A percentile compares a stretch with the other conserved stretches of the same genome.
phyloP scores from a whole-genome alignment of 768 basidiomycete genomes.

The Auriscalpium vulgare region DNA sequence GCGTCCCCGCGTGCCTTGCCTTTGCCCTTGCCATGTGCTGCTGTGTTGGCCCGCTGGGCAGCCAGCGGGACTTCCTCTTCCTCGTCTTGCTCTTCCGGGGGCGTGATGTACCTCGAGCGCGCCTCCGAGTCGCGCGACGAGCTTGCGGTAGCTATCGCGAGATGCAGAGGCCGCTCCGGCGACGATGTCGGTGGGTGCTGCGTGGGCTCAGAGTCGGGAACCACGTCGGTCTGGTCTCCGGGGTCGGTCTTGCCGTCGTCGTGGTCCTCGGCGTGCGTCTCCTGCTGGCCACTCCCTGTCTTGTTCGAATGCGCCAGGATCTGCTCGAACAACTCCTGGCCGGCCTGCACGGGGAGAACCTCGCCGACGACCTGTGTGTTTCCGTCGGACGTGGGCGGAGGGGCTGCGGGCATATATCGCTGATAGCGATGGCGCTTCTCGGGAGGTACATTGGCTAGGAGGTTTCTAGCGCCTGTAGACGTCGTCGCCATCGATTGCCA shows the following conservation, averaged over 20 bases:
- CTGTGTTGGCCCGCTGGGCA: constrained; percentile 10
- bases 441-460: constrained; percentile 28
- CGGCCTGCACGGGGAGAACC: too few relatives aligned
- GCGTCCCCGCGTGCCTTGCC: too few relatives aligned
- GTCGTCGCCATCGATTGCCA: constrained; percentile 4
- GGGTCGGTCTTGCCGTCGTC: not conserved
- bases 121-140: not conserved
- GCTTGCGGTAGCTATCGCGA: not conserved
- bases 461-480: constrained; percentile 21
- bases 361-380: constrained; percentile 17
- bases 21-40: not conserved
- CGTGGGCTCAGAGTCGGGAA: constrained; percentile 59
- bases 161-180: not conserved
- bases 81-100: constrained; percentile 20
- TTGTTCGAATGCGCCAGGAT: too few relatives aligned
- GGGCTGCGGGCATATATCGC: constrained; percentile 1
- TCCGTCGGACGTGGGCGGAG: constrained; percentile 5
- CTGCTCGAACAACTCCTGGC: too few relatives aligned
- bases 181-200: constrained; percentile 23
- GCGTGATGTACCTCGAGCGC: not conserved
- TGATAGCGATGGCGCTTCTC: constrained; percentile 18
- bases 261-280: not conserved
- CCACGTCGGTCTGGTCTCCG: constrained; percentile 32
- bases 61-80: constrained; percentile 41
- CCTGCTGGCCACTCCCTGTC: too few relatives aligned